These are phyloP conservation scores for Xylaria sp. DNA, from an alignment of 2,329 filamentous ascomycete species.

Conservation along the genomic window DNA sequence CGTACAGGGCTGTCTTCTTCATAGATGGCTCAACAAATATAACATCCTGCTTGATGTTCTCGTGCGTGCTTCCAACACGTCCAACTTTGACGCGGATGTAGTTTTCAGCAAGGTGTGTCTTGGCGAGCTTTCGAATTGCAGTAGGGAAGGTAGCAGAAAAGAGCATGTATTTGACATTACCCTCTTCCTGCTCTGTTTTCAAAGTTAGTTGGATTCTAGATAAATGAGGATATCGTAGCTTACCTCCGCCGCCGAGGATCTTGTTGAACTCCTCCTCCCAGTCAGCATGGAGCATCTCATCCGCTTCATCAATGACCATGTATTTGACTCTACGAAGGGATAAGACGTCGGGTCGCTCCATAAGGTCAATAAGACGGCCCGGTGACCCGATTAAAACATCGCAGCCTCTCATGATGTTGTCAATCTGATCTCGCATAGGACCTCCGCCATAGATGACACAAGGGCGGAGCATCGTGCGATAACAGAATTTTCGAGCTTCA, in stretches of 20 bases:
- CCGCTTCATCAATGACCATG: conserved; percentile 89
- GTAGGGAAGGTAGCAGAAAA: conserved; percentile 96
- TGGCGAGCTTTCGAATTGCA: conserved; percentile 75
- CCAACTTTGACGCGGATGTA: conserved; percentile 85
- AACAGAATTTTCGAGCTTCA: conserved; percentile 89
- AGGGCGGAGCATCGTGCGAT: conserved; percentile 91
- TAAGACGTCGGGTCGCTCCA: conserved; percentile 71
- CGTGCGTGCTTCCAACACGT: conserved; percentile 80
- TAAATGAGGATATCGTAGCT: conserved; percentile 41
- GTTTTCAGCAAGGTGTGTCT: conserved; percentile 73
- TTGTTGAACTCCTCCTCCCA: conserved; percentile 78
- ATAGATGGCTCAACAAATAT: conserved; percentile 66
- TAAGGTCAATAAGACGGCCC: conserved; percentile 84
- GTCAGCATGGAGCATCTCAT: conserved; percentile 82
- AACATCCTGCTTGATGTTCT: conserved; percentile 81
- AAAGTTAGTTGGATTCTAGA: conserved; percentile 32
- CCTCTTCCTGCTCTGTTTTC: conserved; percentile 73
- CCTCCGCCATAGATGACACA: conserved; percentile 88
- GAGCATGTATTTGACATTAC: conserved; percentile 73
- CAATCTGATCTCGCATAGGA: conserved; percentile 70
- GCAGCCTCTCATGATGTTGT: conserved; percentile 80
- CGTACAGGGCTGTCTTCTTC: conserved; percentile 75
- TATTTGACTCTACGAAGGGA: conserved; percentile 79
- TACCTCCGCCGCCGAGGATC: conserved; percentile 83
- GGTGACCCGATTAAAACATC: conserved; percentile 89